Percentiles rank a stretch among this genome's conserved stretches.
Conservation (phyloP, 495 filamentous ascomycete genomes). For the Xylaria nigripes region DNA sequence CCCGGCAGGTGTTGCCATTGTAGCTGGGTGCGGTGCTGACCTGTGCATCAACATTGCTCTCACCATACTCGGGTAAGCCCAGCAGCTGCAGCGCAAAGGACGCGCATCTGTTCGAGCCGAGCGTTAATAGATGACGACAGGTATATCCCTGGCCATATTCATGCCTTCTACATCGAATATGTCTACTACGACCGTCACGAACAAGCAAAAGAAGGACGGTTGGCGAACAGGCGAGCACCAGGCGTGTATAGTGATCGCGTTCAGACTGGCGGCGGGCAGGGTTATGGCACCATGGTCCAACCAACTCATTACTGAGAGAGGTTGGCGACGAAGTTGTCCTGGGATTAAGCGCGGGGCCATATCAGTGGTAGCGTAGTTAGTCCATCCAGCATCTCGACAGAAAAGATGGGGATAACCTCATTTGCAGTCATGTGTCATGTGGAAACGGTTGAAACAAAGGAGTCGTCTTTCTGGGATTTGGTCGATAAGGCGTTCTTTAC, state of each 20-base stretch:
- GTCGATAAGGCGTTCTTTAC: no score
- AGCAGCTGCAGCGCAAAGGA: neutral
- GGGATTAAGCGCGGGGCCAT: neutral
- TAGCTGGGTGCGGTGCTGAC: conserved; percentile 64
- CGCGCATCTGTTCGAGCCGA: neutral
- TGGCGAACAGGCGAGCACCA: conserved; percentile 46
- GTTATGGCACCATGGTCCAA: conserved; percentile 46
- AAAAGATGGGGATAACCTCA: no score
- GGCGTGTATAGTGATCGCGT: conserved; percentile 77
- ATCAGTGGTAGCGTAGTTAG: neutral
- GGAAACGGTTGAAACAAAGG: no score
- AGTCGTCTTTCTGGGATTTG: no score
- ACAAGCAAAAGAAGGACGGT: conserved; percentile 43
- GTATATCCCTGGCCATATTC: conserved; percentile 72
- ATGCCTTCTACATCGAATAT: conserved; percentile 88
- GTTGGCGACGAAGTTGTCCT: neutral
- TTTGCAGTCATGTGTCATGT: no score
- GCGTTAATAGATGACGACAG: conserved; percentile 29
- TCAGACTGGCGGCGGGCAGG: conserved; percentile 59
- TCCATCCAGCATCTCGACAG: neutral
- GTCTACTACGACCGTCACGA: conserved; percentile 71
- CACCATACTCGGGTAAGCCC: conserved; percentile 50
- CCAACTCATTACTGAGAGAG: conserved; percentile 11
- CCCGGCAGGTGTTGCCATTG: conserved; percentile 33
- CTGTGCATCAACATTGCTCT: conserved; percentile 87